A percentile compares a stretch with the other conserved stretches of the same genome.
phyloP scores from a whole-genome alignment of 139 green algal genomes.

The Pleodorina starrii region DNA sequence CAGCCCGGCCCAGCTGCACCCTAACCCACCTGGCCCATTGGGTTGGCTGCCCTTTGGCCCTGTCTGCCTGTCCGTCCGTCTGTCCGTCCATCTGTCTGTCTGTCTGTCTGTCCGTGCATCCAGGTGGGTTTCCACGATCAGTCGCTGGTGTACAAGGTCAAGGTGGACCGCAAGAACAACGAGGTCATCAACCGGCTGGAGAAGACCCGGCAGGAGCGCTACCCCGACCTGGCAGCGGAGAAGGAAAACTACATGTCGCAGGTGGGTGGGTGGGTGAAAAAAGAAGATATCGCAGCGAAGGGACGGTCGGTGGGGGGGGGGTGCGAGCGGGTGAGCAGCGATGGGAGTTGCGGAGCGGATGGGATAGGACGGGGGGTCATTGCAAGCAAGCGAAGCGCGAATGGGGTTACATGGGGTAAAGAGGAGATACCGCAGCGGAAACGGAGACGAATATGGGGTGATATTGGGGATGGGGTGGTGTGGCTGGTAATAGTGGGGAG shows the following conservation, averaged over 20 bases:
- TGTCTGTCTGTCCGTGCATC: too few relatives aligned
- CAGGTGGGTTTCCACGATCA: conserved; percentile 93
- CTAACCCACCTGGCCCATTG: too few relatives aligned
- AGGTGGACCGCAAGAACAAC: conserved; percentile 85
- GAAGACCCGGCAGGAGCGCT: conserved; percentile 57
- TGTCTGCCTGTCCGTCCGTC: too few relatives aligned
- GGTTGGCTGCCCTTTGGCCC: background rate
- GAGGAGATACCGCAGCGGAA: background rate
- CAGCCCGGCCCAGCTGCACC: too few relatives aligned
- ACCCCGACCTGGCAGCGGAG: conserved; percentile 34
- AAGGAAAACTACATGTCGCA: conserved; percentile 45
- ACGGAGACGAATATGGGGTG: background rate
- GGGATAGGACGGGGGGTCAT: background rate
- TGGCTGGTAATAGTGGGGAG: too few relatives aligned
- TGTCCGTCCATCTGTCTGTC: too few relatives aligned
- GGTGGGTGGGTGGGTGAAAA: background rate
- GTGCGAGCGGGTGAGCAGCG: background rate
- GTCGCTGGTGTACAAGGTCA: conserved; percentile 79
- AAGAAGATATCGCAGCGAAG: background rate
- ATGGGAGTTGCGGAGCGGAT: too few relatives aligned
- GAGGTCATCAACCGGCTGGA: conserved; percentile 97
- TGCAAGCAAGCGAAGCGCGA: background rate
- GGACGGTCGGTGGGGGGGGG: background rate
- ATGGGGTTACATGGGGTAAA: background rate
- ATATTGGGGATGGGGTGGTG: too few relatives aligned